A percentile compares a stretch with the other conserved stretches of the same genome.
These are phyloP conservation scores for Geranomyces variabilis DNA, from an alignment of 192 early-diverging fungal genomes.

Conservation along the genomic window DNA sequence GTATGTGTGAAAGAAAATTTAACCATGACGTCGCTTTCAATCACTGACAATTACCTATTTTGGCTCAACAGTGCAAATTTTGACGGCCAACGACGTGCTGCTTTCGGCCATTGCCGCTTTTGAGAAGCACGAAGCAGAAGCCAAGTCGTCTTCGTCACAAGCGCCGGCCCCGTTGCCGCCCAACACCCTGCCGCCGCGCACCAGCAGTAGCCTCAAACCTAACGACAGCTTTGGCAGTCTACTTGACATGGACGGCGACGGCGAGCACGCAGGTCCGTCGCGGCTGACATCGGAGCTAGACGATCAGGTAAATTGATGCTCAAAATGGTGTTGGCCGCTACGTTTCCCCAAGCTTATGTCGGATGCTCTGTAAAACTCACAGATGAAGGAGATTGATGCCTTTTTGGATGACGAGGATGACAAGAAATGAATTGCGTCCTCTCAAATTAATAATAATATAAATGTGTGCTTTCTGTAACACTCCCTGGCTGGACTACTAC, in stretches of 20 bases:
- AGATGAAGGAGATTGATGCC: slow-evolving; percentile 47
- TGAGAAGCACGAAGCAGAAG: neutral
- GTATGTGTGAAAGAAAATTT: no score
- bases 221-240: slow-evolving; percentile 14
- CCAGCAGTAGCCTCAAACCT: neutral
- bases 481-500: no score
- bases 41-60: neutral
- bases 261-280: neutral
- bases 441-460: no score
- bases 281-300: slow-evolving; percentile 28
- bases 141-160: neutral
- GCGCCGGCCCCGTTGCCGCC: neutral
- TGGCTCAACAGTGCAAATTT: slow-evolving; percentile 13
- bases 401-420: slow-evolving; percentile 34
- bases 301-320: slow-evolving; percentile 38
- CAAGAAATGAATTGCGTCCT: neutral
- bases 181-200: neutral
- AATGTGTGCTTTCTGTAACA: no score
- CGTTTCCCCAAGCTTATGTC: no score
- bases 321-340: neutral
- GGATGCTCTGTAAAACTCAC: neutral
- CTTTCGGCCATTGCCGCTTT: neutral
- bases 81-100: slow-evolving; percentile 15
- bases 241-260: slow-evolving; percentile 23
- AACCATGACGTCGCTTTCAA: no score